Evolutionary conservation across 345 rosid species (phyloP).

Genomic region (Acer campestre): DNA sequence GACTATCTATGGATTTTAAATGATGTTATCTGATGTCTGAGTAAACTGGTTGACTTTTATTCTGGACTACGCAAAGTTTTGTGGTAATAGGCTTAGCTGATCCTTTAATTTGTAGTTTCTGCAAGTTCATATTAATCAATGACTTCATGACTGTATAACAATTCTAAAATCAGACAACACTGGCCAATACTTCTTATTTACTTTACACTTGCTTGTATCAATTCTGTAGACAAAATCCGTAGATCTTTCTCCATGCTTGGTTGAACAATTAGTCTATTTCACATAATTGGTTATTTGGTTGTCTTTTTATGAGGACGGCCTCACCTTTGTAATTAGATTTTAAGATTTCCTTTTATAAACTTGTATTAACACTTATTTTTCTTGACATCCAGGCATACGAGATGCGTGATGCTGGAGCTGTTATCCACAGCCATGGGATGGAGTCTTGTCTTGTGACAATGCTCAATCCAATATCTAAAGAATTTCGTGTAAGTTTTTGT

Average conservation of each 20-base stretch:
- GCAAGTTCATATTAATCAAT: not conserved
- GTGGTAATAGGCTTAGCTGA: not conserved
- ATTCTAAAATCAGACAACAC: not conserved
- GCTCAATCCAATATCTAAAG: conserved; percentile 82
- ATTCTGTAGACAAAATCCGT: not conserved
- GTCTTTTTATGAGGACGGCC: not conserved
- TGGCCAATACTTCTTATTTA: conserved; percentile 1
- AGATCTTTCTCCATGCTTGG: conserved; percentile 5
- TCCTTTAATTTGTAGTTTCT: not conserved
- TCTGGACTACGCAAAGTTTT: not conserved
- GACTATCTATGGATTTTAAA: not conserved
- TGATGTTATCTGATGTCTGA: not conserved
- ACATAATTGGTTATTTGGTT: not conserved
- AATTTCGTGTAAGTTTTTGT: conserved; percentile 66
- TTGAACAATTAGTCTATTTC: conserved; percentile 2
- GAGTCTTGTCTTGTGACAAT: conserved; percentile 96
- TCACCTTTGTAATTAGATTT: not conserved
- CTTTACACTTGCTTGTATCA: not conserved
- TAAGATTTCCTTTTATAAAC: conserved; percentile 2
- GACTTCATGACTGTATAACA: not conserved
- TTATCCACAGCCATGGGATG: conserved; percentile 97
- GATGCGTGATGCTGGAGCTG: conserved; percentile 94
- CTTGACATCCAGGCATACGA: conserved; percentile 65
- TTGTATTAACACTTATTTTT: not conserved
- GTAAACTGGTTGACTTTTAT: not conserved